These are phyloP conservation scores for Rhizoclosmatium globosum DNA, from an alignment of 192 early-diverging fungal species.

Conservation along the genomic window DNA sequence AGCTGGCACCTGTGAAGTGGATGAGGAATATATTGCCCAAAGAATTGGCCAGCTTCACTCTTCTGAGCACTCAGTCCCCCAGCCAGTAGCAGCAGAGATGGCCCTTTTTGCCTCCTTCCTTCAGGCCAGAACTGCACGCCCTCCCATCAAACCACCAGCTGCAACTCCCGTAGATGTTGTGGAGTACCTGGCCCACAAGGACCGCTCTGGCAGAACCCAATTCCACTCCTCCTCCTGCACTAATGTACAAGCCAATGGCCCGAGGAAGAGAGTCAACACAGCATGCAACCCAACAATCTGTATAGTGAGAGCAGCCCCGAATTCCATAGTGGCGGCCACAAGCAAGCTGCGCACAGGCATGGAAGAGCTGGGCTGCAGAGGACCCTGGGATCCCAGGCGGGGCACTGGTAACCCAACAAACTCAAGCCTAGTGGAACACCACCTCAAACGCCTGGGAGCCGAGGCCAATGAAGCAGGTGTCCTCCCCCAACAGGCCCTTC, in stretches of 20 bases:
- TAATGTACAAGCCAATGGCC: not conserved
- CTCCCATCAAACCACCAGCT: not conserved
- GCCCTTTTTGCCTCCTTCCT: not conserved
- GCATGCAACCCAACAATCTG: not conserved
- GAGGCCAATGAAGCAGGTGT: not conserved
- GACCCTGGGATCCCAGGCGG: not conserved
- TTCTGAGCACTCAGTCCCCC: not conserved
- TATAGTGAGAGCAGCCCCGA: not conserved
- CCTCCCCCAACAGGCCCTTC: not conserved
- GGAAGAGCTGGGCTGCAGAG: not conserved
- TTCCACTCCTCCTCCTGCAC: not conserved
- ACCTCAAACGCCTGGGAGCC: not conserved
- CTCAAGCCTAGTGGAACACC: not conserved
- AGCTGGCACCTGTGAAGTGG: not conserved
- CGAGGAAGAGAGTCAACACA: not conserved
- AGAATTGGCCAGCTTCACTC: not conserved
- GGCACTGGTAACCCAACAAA: not conserved
- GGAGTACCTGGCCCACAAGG: not conserved
- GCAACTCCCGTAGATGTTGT: not conserved
- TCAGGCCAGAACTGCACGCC: not conserved
- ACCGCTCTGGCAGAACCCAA: not conserved
- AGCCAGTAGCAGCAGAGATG: not conserved
- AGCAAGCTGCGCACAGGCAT: conserved; percentile 2
- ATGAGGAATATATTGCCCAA: not conserved
- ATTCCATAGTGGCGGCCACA: not conserved